phyloP scores from a whole-genome alignment of 2,329 filamentous ascomycete species.

The Apiospora pterosperma region DNA sequence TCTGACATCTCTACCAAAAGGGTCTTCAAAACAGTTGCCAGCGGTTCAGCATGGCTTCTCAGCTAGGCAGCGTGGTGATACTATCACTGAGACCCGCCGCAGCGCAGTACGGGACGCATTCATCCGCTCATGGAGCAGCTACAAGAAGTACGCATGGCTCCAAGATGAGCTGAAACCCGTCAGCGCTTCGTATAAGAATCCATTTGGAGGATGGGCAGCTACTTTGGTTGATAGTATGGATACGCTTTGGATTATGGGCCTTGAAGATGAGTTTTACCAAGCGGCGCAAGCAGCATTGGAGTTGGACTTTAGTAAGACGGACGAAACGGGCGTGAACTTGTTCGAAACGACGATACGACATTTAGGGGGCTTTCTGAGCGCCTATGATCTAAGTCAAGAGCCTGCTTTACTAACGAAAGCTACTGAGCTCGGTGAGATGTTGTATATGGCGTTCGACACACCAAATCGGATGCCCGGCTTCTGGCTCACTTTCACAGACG shows the following conservation, averaged over 20 bases:
- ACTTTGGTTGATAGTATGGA: constrained; percentile 59
- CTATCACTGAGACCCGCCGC: no score
- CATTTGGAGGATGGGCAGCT: constrained; percentile 44
- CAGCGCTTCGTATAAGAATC: constrained; percentile 21
- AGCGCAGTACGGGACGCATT: constrained; percentile 18
- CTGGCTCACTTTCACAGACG: constrained; percentile 51
- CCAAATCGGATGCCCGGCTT: constrained; percentile 48
- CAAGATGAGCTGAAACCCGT: constrained; percentile 39
- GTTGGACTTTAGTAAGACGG: constrained; percentile 46
- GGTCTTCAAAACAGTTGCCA: not conserved
- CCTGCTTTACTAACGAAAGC: constrained; percentile 39
- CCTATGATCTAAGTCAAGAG: constrained; percentile 42
- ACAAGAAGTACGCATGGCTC: constrained; percentile 37
- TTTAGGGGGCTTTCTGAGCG: constrained; percentile 40
- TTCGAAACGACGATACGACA: constrained; percentile 47
- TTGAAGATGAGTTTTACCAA: constrained; percentile 52
- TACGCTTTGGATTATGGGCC: constrained; percentile 60
- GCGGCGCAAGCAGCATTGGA: constrained; percentile 46
- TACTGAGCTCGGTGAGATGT: constrained; percentile 42
- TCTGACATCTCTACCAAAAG: constrained; percentile 3
- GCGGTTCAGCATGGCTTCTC: constrained; percentile 25
- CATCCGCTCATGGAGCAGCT: constrained; percentile 31
- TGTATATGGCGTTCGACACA: constrained; percentile 46
- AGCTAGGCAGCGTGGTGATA: no score
- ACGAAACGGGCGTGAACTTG: constrained; percentile 34